These are phyloP conservation scores for Digitaria exilis DNA, from an alignment of 202 grass and related monocot genomes.

Conservation along the genomic window DNA sequence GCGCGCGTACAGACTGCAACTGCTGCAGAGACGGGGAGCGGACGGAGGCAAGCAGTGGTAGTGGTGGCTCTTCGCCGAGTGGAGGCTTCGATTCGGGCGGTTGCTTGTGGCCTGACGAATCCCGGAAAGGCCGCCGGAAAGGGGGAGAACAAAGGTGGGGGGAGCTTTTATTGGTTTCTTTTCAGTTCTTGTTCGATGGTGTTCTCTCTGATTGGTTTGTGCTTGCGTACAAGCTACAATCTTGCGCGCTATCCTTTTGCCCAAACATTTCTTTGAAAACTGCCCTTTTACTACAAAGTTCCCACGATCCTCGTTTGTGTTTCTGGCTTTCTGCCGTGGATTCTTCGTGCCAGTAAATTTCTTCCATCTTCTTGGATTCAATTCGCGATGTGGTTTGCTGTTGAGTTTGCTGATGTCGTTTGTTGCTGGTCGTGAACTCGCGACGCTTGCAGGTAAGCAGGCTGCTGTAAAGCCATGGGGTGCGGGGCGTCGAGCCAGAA, in stretches of 20 bases:
- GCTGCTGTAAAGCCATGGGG: too few species aligned
- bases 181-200: constrained; percentile 10
- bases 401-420: neutral
- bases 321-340: neutral
- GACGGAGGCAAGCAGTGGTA: neutral
- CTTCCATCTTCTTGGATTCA: neutral
- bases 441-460: constrained; percentile 42
- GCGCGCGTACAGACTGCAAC: constrained; percentile 18
- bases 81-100: constrained; percentile 21
- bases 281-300: neutral
- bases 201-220: constrained; percentile 7
- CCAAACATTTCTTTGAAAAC: neutral
- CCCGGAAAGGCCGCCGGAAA: constrained; percentile 20
- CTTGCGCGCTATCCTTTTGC: neutral
- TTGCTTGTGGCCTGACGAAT: constrained; percentile 37
- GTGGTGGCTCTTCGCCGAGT: neutral
- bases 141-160: constrained; percentile 46
- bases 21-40: neutral
- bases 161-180: constrained; percentile 21
- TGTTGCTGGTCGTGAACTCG: neutral
- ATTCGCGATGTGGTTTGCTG: neutral
- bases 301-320: neutral
- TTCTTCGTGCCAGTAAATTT: neutral
- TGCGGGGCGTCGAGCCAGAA: constrained; percentile 66
- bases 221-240: constrained; percentile 29